Evolutionary conservation across 768 basidiomycete genomes (phyloP), one percentile per base, ranked within the genome.

Genomic region (Suillus sp.): DNA sequence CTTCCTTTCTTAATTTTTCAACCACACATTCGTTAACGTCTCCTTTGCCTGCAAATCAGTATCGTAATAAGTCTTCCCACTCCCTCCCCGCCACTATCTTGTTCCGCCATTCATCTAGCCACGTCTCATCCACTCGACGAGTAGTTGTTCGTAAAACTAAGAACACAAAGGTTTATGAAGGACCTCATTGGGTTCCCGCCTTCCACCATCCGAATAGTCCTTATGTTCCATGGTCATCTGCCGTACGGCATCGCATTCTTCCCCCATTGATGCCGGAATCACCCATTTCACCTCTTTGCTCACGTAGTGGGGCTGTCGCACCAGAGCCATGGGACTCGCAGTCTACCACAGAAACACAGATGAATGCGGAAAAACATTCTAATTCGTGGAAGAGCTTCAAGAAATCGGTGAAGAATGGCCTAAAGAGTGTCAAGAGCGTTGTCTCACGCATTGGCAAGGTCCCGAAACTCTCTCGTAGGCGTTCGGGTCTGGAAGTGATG

Each of bases 121-220:
- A 71, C 13, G 61, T 62, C 35, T 30, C 71, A 34, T 64, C 73
- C 30, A 63, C 61, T 1, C 66, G 60, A 16, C 65, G 55, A 27
- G 66, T 43, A 9, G 56, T 62, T 22, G 20, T 51, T 51, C 64
- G 64, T 30, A 71, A 66, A 48, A 58, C 65, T 25, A 68, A 60
- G 63, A 69, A 66, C 11, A 66, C 63, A 40, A 70, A 73, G 57
- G 70, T 66, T 14, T 54, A 67, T 54, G 70, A 70, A 63, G 75
- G 75, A 59, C 72, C 73, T 3, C 69, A 72, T 43, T 75, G 73
- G 67, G 72, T 79, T 38, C 77, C 80, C 8, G 72, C 78, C 30
- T 75, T 82, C 37, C 77, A 77, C 47, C 81, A 85, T 69, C 82
- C 83, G 7, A 84, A 84, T 59, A 83, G 81, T 68, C 84, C 84